Evolutionary conservation across 371 early-diverging fungal genomes (phyloP).

Genomic region (Actinomucor elegans): DNA sequence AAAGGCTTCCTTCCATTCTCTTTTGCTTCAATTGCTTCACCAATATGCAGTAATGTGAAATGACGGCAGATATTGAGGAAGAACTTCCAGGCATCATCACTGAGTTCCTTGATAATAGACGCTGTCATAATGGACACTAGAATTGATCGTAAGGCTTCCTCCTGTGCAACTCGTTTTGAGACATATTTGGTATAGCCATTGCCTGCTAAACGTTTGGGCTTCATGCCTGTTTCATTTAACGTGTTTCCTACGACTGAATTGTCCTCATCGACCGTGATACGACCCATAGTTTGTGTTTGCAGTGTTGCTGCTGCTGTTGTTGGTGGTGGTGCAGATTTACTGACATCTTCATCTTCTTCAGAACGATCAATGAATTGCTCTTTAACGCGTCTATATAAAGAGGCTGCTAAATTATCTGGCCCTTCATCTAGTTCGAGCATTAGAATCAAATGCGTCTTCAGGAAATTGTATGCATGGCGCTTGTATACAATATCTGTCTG

Average conservation of each 20-base stretch:
- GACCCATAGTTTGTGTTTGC: conserved; percentile 6
- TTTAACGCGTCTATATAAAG: conserved; percentile 43
- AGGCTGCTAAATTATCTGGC: conserved; percentile 46
- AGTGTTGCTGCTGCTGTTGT: neutral
- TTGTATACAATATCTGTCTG: conserved; percentile 53
- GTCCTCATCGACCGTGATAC: conserved; percentile 23
- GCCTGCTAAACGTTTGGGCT: conserved; percentile 39
- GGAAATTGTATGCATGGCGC: conserved; percentile 72
- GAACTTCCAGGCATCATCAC: conserved; percentile 67
- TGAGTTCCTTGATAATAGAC: conserved; percentile 60
- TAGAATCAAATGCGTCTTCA: conserved; percentile 69
- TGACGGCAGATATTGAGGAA: conserved; percentile 70
- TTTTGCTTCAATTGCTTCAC: conserved; percentile 64
- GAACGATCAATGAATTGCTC: conserved; percentile 21
- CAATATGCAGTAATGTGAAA: conserved; percentile 74
- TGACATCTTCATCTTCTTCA: neutral
- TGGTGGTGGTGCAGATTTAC: neutral
- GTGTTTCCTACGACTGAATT: conserved; percentile 39
- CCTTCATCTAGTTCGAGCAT: conserved; percentile 71
- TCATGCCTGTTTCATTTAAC: conserved; percentile 33
- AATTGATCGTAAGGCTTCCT: conserved; percentile 63
- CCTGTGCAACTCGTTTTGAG: conserved; percentile 64
- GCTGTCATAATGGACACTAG: conserved; percentile 71
- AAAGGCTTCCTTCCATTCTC: conserved; percentile 48
- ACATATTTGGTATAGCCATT: conserved; percentile 47